phyloP scores from a whole-genome alignment of 129 eudicot genomes.

The Sambucus nigra region DNA sequence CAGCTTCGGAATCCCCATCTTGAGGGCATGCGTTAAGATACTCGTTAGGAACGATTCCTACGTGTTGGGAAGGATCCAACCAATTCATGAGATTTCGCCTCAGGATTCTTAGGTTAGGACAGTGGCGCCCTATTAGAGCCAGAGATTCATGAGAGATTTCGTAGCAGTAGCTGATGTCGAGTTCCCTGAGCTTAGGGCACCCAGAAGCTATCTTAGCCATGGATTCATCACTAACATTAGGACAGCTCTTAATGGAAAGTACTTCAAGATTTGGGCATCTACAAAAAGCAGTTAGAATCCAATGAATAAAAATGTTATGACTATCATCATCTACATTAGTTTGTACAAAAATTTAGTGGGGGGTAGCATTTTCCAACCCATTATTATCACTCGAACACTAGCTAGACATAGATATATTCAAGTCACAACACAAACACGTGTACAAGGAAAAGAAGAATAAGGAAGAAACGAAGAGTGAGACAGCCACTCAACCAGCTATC shows the following conservation, averaged over 20 bases:
- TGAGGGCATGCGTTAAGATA: slow-evolving; percentile 72
- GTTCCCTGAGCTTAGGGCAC: slow-evolving; percentile 73
- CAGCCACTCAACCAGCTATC: too few relatives aligned
- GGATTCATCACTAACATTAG: slow-evolving; percentile 52
- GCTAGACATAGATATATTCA: background rate
- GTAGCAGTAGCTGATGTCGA: slow-evolving; percentile 85
- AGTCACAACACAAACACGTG: too few relatives aligned
- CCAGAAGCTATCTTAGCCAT: slow-evolving; percentile 50
- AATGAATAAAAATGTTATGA: too few relatives aligned
- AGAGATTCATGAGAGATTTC: slow-evolving; percentile 75
- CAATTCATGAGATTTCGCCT: slow-evolving; percentile 79
- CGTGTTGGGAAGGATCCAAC: slow-evolving; percentile 79
- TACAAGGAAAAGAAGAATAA: too few relatives aligned
- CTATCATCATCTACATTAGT: too few relatives aligned
- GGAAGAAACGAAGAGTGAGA: too few relatives aligned
- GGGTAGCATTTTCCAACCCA: background rate
- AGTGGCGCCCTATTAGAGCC: slow-evolving; percentile 41
- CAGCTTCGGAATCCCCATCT: slow-evolving; percentile 89
- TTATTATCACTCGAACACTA: background rate
- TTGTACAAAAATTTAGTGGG: too few relatives aligned
- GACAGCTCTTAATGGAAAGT: slow-evolving; percentile 69
- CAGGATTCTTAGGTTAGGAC: slow-evolving; percentile 42
- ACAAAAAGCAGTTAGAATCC: slow-evolving; percentile 6
- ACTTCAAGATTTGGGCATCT: slow-evolving; percentile 89
- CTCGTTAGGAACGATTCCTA: slow-evolving; percentile 55